Conservation (phyloP, 495 filamentous ascomycete species). For the Tuber umbilicatum region DNA sequence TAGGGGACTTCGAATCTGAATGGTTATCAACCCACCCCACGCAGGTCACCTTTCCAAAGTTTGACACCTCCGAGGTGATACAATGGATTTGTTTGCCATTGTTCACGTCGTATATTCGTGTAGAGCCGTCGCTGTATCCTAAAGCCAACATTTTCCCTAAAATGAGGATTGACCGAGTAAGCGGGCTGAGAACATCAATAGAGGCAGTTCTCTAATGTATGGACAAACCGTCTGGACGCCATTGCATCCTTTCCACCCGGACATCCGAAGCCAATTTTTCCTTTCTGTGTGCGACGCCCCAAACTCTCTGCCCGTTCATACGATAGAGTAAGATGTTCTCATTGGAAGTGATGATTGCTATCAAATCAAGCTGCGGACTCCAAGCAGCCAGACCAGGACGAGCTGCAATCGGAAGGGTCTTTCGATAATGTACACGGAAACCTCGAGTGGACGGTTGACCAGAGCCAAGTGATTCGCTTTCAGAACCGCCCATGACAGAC, state of each 20-base stretch:
- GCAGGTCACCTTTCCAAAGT: conserved; percentile 37
- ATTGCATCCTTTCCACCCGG: conserved; percentile 33
- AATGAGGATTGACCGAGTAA: conserved; percentile 10
- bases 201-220: neutral
- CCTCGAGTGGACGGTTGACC: conserved; percentile 15
- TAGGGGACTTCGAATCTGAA: conserved; percentile 19
- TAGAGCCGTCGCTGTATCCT: conserved; percentile 39
- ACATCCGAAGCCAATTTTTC: conserved; percentile 36
- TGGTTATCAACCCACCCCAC: conserved; percentile 42
- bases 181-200: neutral
- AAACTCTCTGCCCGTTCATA: conserved; percentile 62
- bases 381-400: conserved; percentile 50
- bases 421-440: conserved; percentile 33
- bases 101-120: conserved; percentile 41
- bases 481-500: conserved; percentile 18
- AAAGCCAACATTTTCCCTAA: conserved; percentile 41
- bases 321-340: conserved; percentile 58
- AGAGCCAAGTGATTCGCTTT: conserved; percentile 10
- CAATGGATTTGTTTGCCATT: conserved; percentile 40
- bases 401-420: conserved; percentile 31
- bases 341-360: conserved; percentile 57
- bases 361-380: conserved; percentile 68
- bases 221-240: conserved; percentile 40
- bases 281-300: conserved; percentile 46
- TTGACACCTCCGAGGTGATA: conserved; percentile 35